A percentile compares a stretch with the other conserved stretches of the same genome.
Conservation (phyloP, 2,329 filamentous ascomycete genomes). For the Trichoderma sp. region DNA sequence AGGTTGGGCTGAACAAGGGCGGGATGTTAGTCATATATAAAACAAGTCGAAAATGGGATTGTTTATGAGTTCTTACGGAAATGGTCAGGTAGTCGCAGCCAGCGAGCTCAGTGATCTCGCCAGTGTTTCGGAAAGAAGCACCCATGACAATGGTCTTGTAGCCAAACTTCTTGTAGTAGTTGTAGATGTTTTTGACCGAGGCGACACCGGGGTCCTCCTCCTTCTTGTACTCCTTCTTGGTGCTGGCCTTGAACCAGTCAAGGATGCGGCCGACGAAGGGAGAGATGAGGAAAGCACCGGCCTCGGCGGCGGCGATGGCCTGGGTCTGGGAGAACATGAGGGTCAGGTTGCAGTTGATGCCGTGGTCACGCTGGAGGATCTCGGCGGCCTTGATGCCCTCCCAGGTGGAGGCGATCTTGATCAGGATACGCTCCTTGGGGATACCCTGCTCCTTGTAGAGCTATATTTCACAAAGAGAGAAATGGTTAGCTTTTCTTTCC, state of each 20-base stretch:
- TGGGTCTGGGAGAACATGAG: slow-evolving; percentile 97
- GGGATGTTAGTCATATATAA: slow-evolving; percentile 21
- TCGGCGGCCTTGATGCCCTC: slow-evolving; percentile 99
- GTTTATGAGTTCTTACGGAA: slow-evolving; percentile 60
- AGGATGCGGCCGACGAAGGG: slow-evolving; percentile 99
- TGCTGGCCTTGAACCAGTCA: slow-evolving; percentile 97
- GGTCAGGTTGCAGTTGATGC: slow-evolving; percentile 97
- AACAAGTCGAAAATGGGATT: not conserved
- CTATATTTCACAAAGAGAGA: slow-evolving; percentile 47
- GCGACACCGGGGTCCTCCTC: slow-evolving; percentile 94
- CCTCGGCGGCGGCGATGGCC: slow-evolving; percentile 95
- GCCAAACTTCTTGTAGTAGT: slow-evolving; percentile 99
- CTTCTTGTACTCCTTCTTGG: slow-evolving; percentile 89
- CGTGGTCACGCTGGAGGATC: slow-evolving; percentile 93
- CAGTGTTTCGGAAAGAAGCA: slow-evolving; percentile 92
- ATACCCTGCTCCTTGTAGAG: slow-evolving; percentile 94
- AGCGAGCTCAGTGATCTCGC: slow-evolving; percentile 97
- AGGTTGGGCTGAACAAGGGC: slow-evolving; percentile 70
- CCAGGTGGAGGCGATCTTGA: slow-evolving; percentile 99
- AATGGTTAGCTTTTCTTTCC: slow-evolving; percentile 21
- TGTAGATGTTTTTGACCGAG: slow-evolving; percentile 91
- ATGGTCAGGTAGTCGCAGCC: slow-evolving; percentile 99
- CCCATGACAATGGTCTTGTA: slow-evolving; percentile 99
- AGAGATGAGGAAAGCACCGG: slow-evolving; percentile 94
- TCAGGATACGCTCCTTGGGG: slow-evolving; percentile 89